Percentiles rank a stretch among this genome's conserved stretches.
Evolutionary conservation across 202 grass and related monocot genomes (phyloP).

Genomic region (Carex arenaria): DNA sequence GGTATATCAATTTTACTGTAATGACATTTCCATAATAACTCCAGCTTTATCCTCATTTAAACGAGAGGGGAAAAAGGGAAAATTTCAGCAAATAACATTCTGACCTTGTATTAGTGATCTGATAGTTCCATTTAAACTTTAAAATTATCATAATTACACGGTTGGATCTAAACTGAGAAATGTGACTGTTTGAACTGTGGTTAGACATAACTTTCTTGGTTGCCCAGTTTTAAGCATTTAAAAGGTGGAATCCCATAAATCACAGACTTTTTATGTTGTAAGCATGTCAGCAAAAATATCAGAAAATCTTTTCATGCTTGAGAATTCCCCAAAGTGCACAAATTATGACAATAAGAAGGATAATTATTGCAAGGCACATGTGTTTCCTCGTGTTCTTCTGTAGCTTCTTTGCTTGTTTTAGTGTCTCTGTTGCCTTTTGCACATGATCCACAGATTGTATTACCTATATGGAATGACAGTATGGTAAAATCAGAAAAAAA

Average conservation of each 20-base stretch:
- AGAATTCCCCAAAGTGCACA: constrained; percentile 27
- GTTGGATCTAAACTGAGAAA: background rate
- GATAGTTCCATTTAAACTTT: background rate
- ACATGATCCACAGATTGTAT: constrained; percentile 70
- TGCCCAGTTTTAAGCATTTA: background rate
- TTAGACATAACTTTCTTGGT: background rate
- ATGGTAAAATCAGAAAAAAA: constrained; percentile 18
- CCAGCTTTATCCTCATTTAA: background rate
- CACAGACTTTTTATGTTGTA: background rate
- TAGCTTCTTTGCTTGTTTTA: constrained; percentile 55
- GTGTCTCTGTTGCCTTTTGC: constrained; percentile 49
- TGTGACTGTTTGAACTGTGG: background rate
- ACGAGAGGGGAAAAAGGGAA: background rate
- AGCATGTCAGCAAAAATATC: background rate
- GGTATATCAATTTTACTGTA: too few species aligned
- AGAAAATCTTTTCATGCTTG: background rate
- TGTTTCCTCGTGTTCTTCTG: constrained; percentile 81
- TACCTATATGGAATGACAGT: constrained; percentile 35
- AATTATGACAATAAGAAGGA: constrained; percentile 46
- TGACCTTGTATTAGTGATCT: background rate
- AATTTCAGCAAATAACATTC: background rate
- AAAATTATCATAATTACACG: background rate
- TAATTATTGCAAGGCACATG: constrained; percentile 63
- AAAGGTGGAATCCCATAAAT: background rate
- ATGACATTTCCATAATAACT: background rate